Percentiles rank a stretch among this genome's conserved stretches.
These are phyloP conservation scores for Fusarium newnesense DNA, from an alignment of 2,329 filamentous ascomycete species.

Conservation along the genomic window DNA sequence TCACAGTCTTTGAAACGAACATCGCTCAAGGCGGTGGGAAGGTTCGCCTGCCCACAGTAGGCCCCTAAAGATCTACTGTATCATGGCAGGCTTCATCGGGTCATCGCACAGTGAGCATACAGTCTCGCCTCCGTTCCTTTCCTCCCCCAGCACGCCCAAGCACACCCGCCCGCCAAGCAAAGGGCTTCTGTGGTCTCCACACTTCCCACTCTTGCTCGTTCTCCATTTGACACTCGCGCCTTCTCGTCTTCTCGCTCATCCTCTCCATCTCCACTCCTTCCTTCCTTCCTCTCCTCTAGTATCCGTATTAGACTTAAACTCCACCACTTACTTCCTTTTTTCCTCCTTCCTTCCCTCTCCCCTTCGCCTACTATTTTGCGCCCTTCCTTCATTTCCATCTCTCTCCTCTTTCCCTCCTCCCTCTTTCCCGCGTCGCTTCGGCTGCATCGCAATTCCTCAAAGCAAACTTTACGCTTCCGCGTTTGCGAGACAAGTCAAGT, in stretches of 20 bases:
- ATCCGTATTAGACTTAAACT: conserved; percentile 43
- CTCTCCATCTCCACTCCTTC: conserved; percentile 27
- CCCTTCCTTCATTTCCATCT: conserved; percentile 46
- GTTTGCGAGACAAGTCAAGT: conserved; percentile 37
- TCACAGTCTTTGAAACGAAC: conserved; percentile 21
- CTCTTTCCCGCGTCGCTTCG: conserved; percentile 44
- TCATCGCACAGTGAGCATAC: conserved; percentile 18
- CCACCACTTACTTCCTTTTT: conserved; percentile 47
- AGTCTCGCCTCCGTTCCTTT: conserved; percentile 39
- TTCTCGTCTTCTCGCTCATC: conserved; percentile 9
- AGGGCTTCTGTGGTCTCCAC: conserved; percentile 19
- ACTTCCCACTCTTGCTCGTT: conserved; percentile 23
- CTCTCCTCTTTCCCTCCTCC: conserved; percentile 41
- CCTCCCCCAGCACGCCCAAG: conserved; percentile 27
- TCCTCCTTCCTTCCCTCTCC: conserved; percentile 37
- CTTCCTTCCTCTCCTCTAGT: conserved; percentile 48
- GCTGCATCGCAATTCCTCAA: conserved; percentile 26
- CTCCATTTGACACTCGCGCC: conserved; percentile 33
- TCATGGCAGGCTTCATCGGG: neutral
- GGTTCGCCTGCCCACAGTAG: conserved; percentile 5
- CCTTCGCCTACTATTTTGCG: conserved; percentile 44
- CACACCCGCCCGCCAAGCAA: conserved; percentile 40
- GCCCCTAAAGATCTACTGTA: conserved; percentile 2
- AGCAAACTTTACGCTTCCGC: conserved; percentile 28
- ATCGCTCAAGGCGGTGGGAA: conserved; percentile 20